Base-by-base conservation (phyloP, 257 asterid genomes). In the Plantago ovata region DNA sequence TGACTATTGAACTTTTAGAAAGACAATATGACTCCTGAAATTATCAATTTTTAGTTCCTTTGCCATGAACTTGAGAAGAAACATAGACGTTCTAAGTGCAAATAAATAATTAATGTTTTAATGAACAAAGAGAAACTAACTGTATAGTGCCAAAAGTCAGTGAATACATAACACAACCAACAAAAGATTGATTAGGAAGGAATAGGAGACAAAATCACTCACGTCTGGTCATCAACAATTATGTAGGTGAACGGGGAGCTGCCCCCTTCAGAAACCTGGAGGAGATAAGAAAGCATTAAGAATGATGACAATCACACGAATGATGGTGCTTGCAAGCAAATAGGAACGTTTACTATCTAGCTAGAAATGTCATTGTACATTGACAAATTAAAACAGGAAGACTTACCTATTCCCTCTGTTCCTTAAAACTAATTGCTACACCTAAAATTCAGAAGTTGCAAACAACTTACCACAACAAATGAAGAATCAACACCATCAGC, bases 201-300 rank as follows among this genome's bases (percentile, higher is more conserved):
- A 70, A 45, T 16, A 33, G 65, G 68, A 39, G 67, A 22, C 20
- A 41, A 72, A 64, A 28, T 28, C 53, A 67, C 98, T 82, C 73
- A 92, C 98, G 91, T 92, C 73, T 92, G 71, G 6, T 69, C 88
- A 84, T 92, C 97, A 46, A 92, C 97, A 62, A 92, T 92, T 71
- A 92, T 41, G 73, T 92, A 92, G 69, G 95, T 85, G 81, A 92
- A 92, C 5, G 98, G 95, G 62, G 98, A 88, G 80, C 85, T 92
- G 60, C 98, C 98, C 46, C 94, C 95, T 61, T 92, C 62, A 11
- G 97, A 80, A 50, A 92, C 95, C 98, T 92, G 80, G 48, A 61
- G 63, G 52, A 53, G 59, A 41, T 62, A 60, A 69, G 15, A 60
- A 72, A 66, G 50, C 49, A 44, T n/a, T n/a, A n/a, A 33, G 57